These are phyloP conservation scores for Carnegiea gigantea DNA, from an alignment of 179 eudicot genomes.

Conservation along the genomic window DNA sequence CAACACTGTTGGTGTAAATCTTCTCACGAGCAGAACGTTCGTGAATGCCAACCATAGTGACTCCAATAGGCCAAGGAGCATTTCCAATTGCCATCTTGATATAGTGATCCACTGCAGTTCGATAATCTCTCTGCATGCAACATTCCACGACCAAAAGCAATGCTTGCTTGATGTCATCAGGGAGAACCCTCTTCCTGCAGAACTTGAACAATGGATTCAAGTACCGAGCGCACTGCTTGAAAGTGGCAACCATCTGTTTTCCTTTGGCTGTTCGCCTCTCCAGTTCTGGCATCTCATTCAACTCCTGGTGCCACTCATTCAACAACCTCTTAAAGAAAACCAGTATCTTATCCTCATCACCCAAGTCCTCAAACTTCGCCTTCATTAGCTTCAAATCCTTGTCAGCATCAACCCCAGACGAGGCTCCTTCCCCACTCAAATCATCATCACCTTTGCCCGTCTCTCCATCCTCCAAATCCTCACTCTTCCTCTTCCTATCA, in stretches of 20 bases:
- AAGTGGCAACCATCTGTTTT: slow-evolving; percentile 87
- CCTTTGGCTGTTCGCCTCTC: slow-evolving; percentile 91
- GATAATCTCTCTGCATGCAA: slow-evolving; percentile 81
- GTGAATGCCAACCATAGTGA: slow-evolving; percentile 99
- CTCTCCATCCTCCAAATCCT: slow-evolving; percentile 75
- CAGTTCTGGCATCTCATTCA: slow-evolving; percentile 62
- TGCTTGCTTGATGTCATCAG: slow-evolving; percentile 76
- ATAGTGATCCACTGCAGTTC: slow-evolving; percentile 96
- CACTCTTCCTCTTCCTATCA: slow-evolving; percentile 75
- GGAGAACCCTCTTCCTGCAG: slow-evolving; percentile 92
- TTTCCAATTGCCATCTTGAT: slow-evolving; percentile 94
- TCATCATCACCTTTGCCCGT: slow-evolving; percentile 68
- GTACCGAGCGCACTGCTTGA: slow-evolving; percentile 96
- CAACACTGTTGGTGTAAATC: slow-evolving; percentile 95
- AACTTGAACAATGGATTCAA: slow-evolving; percentile 82
- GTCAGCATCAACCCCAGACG: slow-evolving; percentile 70
- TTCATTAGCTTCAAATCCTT: slow-evolving; percentile 90
- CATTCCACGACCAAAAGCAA: slow-evolving; percentile 70
- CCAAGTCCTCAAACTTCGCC: slow-evolving; percentile 71
- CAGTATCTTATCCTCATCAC: slow-evolving; percentile 90
- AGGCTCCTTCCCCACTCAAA: slow-evolving; percentile 68
- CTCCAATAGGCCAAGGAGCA: slow-evolving; percentile 99
- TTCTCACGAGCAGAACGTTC: slow-evolving; percentile 99
- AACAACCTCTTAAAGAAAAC: slow-evolving; percentile 90
- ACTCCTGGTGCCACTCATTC: slow-evolving; percentile 93